phyloP scores from a whole-genome alignment of 2,329 filamentous ascomycete species.

The Penicillium thymicola region DNA sequence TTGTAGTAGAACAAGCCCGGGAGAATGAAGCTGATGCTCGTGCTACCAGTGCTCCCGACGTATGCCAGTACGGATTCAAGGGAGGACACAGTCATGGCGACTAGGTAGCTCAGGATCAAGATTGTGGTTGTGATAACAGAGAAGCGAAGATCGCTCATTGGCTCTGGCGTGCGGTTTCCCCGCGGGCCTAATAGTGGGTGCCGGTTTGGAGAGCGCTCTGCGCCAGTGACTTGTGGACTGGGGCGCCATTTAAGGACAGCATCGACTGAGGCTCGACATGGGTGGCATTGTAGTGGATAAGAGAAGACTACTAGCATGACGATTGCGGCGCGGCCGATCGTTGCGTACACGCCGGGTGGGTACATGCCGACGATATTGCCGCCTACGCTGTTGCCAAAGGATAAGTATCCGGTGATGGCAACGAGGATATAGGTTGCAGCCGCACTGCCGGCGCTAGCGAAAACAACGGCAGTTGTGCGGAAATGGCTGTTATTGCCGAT shows the following conservation, averaged over 20 bases:
- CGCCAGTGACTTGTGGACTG: conserved; percentile 33
- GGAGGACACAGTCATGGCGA: conserved; percentile 85
- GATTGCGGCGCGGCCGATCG: conserved; percentile 91
- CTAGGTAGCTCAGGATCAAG: conserved; percentile 78
- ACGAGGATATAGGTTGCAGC: conserved; percentile 84
- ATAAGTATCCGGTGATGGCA: conserved; percentile 91
- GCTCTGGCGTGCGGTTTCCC: conserved; percentile 48
- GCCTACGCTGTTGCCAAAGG: conserved; percentile 82
- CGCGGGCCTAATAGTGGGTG: conserved; percentile 41
- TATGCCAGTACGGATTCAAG: conserved; percentile 91
- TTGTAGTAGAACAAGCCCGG: conserved; percentile 98
- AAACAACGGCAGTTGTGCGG: conserved; percentile 74
- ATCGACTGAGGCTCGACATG: conserved; percentile 90
- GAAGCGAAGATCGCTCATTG: conserved; percentile 84
- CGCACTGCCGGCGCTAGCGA: conserved; percentile 82
- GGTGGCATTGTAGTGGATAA: conserved; percentile 91
- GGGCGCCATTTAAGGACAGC: conserved; percentile 93
- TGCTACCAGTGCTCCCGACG: conserved; percentile 90
- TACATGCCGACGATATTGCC: conserved; percentile 97
- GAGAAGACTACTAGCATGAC: conserved; percentile 96
- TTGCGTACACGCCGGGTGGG: conserved; percentile 72
- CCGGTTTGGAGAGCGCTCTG: conserved; percentile 44
- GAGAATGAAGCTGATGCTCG: conserved; percentile 94
- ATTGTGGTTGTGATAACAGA: conserved; percentile 84
- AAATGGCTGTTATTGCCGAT: conserved; percentile 78